phyloP scores from a whole-genome alignment of 305 asterid species.

The Coffea humblotiana region DNA sequence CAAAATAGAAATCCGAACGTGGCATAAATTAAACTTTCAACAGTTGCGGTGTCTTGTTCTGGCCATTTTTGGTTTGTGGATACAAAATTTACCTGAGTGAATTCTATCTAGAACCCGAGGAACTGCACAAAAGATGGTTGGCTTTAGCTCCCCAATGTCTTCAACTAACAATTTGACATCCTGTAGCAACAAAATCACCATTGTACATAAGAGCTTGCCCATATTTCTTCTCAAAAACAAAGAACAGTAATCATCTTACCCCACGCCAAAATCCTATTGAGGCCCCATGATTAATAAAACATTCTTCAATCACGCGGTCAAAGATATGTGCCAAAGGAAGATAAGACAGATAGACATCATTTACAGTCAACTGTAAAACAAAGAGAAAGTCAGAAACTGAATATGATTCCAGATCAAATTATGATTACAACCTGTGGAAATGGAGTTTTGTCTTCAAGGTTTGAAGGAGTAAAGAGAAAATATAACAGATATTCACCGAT shows the following conservation, averaged over 20 bases:
- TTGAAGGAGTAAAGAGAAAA: constrained; percentile 12
- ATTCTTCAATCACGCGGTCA: constrained; percentile 92
- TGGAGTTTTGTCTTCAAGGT: constrained; percentile 11
- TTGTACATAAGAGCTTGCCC: not conserved
- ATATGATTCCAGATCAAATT: not conserved
- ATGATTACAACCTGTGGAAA: not conserved
- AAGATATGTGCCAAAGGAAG: constrained; percentile 98
- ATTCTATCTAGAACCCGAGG: constrained; percentile 94
- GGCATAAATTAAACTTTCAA: not conserved
- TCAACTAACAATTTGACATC: constrained; percentile 88
- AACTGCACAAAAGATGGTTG: constrained; percentile 92
- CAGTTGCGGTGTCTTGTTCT: not conserved
- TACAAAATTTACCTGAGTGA: constrained; percentile 52
- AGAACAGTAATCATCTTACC: constrained; percentile 43
- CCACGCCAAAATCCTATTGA: constrained; percentile 99
- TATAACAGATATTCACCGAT: constrained; percentile 44
- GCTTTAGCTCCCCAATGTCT: constrained; percentile 83
- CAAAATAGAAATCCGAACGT: not conserved
- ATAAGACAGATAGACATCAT: constrained; percentile 80
- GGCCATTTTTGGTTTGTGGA: not conserved
- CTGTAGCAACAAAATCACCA: constrained; percentile 32
- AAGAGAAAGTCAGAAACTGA: constrained; percentile 18
- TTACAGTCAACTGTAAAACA: constrained; percentile 52
- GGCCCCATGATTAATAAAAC: constrained; percentile 74
- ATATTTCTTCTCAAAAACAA: constrained; percentile 9